Evolutionary conservation across 129 eudicot genomes (phyloP), one percentile per base, ranked within the genome.

Genomic region (Glebionis coronaria): DNA sequence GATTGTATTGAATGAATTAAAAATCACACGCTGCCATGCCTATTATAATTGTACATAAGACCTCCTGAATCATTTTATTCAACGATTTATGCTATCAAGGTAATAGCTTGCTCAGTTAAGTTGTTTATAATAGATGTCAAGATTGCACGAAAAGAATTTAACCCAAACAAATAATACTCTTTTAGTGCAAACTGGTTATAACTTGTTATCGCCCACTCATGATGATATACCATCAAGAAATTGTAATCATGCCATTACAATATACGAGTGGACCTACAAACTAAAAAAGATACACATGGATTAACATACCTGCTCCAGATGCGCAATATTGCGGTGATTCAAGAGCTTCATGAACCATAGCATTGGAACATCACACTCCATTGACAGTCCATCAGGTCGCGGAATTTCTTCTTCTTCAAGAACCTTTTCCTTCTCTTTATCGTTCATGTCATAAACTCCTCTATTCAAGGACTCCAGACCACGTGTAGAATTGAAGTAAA

Each of bases 351-450:
- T 25, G 8, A 58, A 14, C 18, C 28, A 8, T 11, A 28, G 14
- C 5, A 58, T 58, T 25, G 63, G 60, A 55, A 55, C 60, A 55
- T 55, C 29, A 20, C 28, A 54, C 25, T 54, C 59, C 59, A 54
- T 54, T 54, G 29, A 54, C 59, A 54, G 14, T 54, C n/a, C 35
- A 55, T 2, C 29, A 54, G 59, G 60, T 18, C 9, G 25, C 28
- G 31, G 12, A 25, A 21, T 55, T 54, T 54, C 60, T 54, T 19
- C 31, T 54, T 13, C 60, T 54, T 20, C n/a, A 54, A 54, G 5
- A 54, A 54, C 14, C 31, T 54, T 10, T 54, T 20, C 60, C 63
- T 57, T 58, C 44, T 44, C 44, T 28, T 58, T 58, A 13, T 58
- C 10, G 1, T 58, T 58, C 29, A 9, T 55, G 29, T 55, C 61